Evolutionary conservation across 306 rosid genomes (phyloP).

Genomic region (Hylodesmum podocarpum): DNA sequence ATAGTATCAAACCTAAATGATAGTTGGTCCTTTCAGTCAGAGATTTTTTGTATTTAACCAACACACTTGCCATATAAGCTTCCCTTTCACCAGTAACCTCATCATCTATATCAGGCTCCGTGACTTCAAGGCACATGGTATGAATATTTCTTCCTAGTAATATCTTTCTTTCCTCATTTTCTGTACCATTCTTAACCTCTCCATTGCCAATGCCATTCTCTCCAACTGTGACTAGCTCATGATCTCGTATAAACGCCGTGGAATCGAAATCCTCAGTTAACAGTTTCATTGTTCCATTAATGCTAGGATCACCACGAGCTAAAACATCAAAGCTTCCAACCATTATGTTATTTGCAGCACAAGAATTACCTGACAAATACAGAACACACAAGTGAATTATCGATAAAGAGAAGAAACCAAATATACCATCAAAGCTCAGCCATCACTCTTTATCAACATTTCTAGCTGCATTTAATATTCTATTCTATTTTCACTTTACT

Average conservation of each 20-base stretch:
- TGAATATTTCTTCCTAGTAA: constrained; percentile 71
- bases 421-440: not conserved
- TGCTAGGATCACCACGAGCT: not conserved
- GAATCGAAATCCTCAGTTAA: constrained; percentile 34
- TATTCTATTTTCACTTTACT: not conserved
- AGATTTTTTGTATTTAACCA: constrained; percentile 63
- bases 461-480: not conserved
- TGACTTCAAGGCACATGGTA: constrained; percentile 58
- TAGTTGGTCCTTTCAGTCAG: constrained; percentile 67
- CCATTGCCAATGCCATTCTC: not conserved
- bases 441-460: not conserved
- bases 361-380: constrained; percentile 18
- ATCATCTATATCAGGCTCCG: constrained; percentile 76
- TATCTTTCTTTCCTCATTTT: constrained; percentile 39
- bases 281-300: not conserved
- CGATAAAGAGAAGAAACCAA: not conserved
- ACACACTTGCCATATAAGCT: constrained; percentile 79
- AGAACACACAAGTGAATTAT: not conserved
- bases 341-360: constrained; percentile 31
- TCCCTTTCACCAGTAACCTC: constrained; percentile 80
- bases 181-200: not conserved
- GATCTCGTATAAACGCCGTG: not conserved
- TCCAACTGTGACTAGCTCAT: constrained; percentile 5
- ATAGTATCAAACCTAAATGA: constrained; percentile 57
- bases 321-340: not conserved